These are phyloP conservation scores for Echinochloa phyllopogon DNA, from an alignment of 176 grass and related monocot species.

Conservation along the genomic window DNA sequence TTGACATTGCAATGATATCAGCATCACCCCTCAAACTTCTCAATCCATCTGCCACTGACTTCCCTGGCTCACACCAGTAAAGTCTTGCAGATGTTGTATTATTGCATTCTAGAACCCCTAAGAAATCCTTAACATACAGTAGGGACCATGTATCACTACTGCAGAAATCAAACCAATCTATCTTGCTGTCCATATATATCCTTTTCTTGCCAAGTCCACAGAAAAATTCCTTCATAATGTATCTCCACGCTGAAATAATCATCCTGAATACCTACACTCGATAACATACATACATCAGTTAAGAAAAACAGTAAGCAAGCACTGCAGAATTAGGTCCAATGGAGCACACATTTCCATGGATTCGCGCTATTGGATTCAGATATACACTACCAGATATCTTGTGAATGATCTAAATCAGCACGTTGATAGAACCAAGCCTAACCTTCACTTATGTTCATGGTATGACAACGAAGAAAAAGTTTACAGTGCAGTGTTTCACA, in stretches of 20 bases:
- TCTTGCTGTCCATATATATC: neutral
- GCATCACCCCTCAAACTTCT: neutral
- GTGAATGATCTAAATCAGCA: no score
- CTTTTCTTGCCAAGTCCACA: neutral
- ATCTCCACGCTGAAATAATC: neutral
- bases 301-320: neutral
- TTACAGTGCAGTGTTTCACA: no score
- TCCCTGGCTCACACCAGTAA: neutral
- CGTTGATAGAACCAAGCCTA: no score
- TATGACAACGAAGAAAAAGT: no score
- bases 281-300: neutral
- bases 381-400: neutral
- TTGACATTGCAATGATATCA: neutral
- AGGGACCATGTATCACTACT: neutral
- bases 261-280: neutral
- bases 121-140: neutral
- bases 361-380: no score
- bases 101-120: neutral
- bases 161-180: neutral
- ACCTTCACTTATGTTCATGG: no score
- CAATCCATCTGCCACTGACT: neutral
- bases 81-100: neutral
- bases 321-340: no score
- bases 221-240: neutral
- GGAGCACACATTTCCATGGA: no score